Evolutionary conservation across 2,329 filamentous ascomycete genomes (phyloP).

Genomic region (Curvularia hawaiiensis): DNA sequence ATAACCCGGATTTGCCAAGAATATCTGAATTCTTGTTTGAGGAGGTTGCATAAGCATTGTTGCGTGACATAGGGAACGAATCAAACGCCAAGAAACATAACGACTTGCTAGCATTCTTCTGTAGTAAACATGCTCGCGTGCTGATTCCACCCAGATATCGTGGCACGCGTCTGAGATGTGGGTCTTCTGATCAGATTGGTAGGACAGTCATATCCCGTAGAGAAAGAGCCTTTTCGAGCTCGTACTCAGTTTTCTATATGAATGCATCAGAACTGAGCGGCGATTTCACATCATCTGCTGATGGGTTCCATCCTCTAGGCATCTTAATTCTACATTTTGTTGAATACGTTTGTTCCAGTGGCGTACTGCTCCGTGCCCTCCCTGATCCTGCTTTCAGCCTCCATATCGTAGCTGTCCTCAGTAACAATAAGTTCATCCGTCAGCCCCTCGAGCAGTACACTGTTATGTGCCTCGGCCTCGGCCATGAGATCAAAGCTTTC

Average conservation of each 20-base stretch:
- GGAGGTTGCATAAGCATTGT: background rate
- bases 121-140: too few species aligned
- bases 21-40: too few species aligned
- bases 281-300: background rate
- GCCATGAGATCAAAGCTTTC: conserved; percentile 55
- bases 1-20: too few species aligned
- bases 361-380: conserved; percentile 26
- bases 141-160: background rate
- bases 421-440: conserved; percentile 12
- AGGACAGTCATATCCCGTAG: background rate
- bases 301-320: background rate
- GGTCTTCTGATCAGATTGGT: background rate
- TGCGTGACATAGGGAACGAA: background rate
- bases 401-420: conserved; percentile 10
- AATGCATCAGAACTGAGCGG: background rate
- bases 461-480: conserved; percentile 50
- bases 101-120: too few species aligned
- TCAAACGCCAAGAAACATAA: too few species aligned
- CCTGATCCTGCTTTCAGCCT: conserved; percentile 22
- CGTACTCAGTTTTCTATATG: background rate
- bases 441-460: conserved; percentile 37
- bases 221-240: background rate
- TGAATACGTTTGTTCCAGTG: conserved; percentile 33
- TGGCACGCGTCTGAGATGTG: background rate
- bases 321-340: conserved; percentile 34